Conservation (phyloP, 768 basidiomycete genomes). For the Rhodotorula babjevae region DNA sequence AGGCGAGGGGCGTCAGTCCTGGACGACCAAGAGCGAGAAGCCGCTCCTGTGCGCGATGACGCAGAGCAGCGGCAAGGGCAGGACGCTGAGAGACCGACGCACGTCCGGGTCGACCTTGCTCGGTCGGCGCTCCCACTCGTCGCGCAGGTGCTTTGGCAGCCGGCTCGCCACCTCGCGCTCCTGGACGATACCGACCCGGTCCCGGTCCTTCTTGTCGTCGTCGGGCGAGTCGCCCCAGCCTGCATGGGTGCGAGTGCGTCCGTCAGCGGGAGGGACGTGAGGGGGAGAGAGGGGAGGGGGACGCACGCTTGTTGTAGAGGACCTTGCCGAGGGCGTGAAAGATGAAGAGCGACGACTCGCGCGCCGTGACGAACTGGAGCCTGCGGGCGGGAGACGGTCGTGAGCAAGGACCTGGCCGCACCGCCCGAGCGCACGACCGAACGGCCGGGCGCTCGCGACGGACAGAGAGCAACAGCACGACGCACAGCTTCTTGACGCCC, state of each 20-base stretch:
- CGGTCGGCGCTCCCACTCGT: slow-evolving; percentile 21
- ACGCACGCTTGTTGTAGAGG: slow-evolving; percentile 83
- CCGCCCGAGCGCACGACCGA: too few relatives aligned
- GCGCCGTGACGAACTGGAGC: slow-evolving; percentile 68
- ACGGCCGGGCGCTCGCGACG: too few relatives aligned
- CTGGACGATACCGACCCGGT: slow-evolving; percentile 21
- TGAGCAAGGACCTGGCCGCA: not conserved
- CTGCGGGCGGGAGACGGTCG: slow-evolving; percentile 39
- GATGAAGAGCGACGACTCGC: slow-evolving; percentile 78
- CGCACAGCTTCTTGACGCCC: slow-evolving; percentile 43
- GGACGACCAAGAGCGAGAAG: not conserved
- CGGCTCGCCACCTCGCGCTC: slow-evolving; percentile 6
- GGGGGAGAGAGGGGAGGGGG: not conserved
- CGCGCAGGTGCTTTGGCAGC: slow-evolving; percentile 38
- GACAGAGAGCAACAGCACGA: not conserved
- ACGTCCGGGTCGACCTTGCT: slow-evolving; percentile 45
- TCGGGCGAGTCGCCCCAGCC: slow-evolving; percentile 41
- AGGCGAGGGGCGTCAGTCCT: not conserved
- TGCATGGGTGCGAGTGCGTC: not conserved
- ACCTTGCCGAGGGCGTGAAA: slow-evolving; percentile 93
- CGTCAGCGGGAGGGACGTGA: not conserved
- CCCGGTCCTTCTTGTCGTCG: slow-evolving; percentile 42
- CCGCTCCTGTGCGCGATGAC: too few relatives aligned
- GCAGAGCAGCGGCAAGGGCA: fast-evolving
- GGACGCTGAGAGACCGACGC: not conserved